Evolutionary conservation across 441 rosid species (phyloP).

Genomic region (Croton setiger): DNA sequence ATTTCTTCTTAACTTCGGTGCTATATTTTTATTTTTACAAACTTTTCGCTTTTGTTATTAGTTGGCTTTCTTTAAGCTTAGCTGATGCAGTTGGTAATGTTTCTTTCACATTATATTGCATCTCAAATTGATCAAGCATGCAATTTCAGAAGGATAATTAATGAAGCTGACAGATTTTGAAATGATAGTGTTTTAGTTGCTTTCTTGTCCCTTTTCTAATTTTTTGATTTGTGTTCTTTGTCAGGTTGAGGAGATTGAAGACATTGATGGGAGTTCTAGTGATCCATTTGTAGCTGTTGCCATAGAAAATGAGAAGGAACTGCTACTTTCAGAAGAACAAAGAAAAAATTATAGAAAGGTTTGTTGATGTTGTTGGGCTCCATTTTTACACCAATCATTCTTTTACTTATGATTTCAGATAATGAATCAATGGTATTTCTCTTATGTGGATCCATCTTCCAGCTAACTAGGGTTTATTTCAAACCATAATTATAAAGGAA

Average conservation of each 20-base stretch:
- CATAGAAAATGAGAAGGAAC: constrained; percentile 74
- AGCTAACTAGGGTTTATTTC: background rate
- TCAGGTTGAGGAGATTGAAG: constrained; percentile 99
- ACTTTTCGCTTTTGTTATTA: no score
- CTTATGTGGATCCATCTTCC: background rate
- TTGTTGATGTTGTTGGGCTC: constrained; percentile 22
- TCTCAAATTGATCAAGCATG: no score
- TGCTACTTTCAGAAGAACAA: constrained; percentile 79
- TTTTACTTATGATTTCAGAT: constrained; percentile 14
- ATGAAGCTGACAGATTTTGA: no score
- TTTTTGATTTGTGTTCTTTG: constrained; percentile 16
- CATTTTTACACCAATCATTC: constrained; percentile 5
- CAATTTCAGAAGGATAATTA: no score
- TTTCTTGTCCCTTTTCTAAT: constrained; percentile 16
- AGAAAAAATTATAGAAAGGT: constrained; percentile 80
- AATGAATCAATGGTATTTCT: constrained; percentile 16
- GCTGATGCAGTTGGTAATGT: no score
- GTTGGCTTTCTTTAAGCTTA: no score
- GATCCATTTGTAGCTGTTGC: constrained; percentile 90
- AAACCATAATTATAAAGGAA: background rate
- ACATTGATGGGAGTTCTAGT: constrained; percentile 61
- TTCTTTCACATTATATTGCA: no score
- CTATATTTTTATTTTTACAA: no score
- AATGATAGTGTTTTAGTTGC: no score
- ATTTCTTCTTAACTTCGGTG: no score